phyloP scores from a whole-genome alignment of 2,329 filamentous ascomycete species.

The Aspergillus sergii region DNA sequence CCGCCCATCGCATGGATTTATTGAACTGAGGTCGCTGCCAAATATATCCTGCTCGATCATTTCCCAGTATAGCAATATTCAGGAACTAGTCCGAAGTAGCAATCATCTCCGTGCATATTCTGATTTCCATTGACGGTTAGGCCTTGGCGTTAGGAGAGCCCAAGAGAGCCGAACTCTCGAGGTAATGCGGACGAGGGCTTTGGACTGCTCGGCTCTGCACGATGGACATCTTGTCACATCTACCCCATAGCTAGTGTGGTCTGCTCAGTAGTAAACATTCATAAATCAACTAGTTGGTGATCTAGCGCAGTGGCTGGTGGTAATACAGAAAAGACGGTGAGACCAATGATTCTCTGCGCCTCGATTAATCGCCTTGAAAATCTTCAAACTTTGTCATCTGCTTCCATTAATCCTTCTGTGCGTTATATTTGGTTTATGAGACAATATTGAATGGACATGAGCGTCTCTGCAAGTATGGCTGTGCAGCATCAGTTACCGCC shows the following conservation, averaged over 20 bases:
- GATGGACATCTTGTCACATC: conserved; percentile 21
- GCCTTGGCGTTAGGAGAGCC: conserved; percentile 12
- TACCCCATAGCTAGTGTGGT: conserved; percentile 18
- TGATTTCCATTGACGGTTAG: neutral
- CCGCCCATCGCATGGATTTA: conserved; percentile 6
- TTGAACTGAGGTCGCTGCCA: conserved; percentile 16
- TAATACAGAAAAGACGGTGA: conserved; percentile 15
- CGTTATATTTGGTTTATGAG: neutral
- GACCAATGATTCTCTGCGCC: neutral
- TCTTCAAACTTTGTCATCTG: neutral
- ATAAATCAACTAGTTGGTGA: conserved; percentile 6
- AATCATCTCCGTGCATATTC: conserved; percentile 16
- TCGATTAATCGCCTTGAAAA: neutral
- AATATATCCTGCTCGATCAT: conserved; percentile 17
- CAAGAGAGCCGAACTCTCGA: neutral
- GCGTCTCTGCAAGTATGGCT: neutral
- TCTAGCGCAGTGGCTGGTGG: neutral
- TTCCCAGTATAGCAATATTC: neutral
- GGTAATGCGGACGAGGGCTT: conserved; percentile 7
- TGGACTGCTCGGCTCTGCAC: conserved; percentile 21
- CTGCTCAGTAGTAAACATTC: conserved; percentile 9
- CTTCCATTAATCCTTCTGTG: neutral
- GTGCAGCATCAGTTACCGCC: conserved; percentile 6
- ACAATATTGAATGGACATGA: neutral
- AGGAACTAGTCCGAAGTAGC: conserved; percentile 18